Evolutionary conservation across 495 filamentous ascomycete species (phyloP).

Genomic region (Immersiella caudata): DNA sequence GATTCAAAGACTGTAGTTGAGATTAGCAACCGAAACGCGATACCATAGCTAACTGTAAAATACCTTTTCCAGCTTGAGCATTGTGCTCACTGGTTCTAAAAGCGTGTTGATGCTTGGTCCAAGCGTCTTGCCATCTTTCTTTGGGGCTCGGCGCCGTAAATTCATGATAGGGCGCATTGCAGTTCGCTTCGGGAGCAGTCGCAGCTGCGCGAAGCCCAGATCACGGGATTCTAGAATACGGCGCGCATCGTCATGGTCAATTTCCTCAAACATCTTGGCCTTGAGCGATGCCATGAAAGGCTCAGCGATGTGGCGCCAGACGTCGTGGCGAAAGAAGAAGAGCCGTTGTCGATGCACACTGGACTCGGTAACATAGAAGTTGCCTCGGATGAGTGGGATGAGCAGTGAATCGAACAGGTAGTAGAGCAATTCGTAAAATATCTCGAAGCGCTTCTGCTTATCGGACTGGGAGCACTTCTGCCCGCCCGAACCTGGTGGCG

Average conservation of each 20-base stretch:
- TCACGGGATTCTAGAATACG: conserved; percentile 61
- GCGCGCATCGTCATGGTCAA: conserved; percentile 61
- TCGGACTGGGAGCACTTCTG: conserved; percentile 72
- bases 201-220: conserved; percentile 78
- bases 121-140: conserved; percentile 58
- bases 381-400: conserved; percentile 80
- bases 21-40: background rate
- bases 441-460: conserved; percentile 71
- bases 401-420: conserved; percentile 90
- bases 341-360: conserved; percentile 76
- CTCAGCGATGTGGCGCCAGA: conserved; percentile 78
- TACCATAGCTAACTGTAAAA: background rate
- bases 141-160: conserved; percentile 63
- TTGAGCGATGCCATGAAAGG: conserved; percentile 72
- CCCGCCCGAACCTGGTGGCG: conserved; percentile 46
- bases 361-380: conserved; percentile 95
- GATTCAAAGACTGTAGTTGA: conserved; percentile 43
- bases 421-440: conserved; percentile 85
- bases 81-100: conserved; percentile 72
- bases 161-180: conserved; percentile 83
- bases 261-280: conserved; percentile 74
- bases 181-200: conserved; percentile 73
- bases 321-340: conserved; percentile 94
- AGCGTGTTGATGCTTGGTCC: conserved; percentile 80
- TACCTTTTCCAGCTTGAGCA: conserved; percentile 75